Conservation (phyloP, 768 basidiomycete genomes). For the Pisolithus tinctorius region DNA sequence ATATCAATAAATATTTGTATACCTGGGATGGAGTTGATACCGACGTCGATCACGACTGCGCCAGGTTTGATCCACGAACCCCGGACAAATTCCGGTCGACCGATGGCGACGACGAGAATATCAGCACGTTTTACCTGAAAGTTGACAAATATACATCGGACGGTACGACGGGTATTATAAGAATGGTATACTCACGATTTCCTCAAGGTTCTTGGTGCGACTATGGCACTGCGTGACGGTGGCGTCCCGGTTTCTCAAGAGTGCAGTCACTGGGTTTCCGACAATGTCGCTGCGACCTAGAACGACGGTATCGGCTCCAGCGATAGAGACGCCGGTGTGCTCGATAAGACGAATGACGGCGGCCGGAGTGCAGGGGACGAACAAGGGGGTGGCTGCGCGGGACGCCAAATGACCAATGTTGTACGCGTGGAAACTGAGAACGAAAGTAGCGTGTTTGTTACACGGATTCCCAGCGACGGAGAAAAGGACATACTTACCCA, state of each 20-base stretch:
- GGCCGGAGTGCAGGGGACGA: constrained; percentile 94
- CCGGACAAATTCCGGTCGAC: constrained; percentile 83
- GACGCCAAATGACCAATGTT: constrained; percentile 95
- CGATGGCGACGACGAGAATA: constrained; percentile 95
- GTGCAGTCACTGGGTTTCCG: constrained; percentile 87
- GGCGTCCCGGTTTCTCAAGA: constrained; percentile 85
- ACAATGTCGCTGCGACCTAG: constrained; percentile 98
- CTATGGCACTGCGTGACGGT: constrained; percentile 99
- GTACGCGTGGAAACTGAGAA: constrained; percentile 86
- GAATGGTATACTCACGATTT: constrained; percentile 51
- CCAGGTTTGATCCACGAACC: constrained; percentile 95
- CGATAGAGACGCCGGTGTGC: constrained; percentile 68
- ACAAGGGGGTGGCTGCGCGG: constrained; percentile 82
- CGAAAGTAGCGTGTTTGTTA: neutral
- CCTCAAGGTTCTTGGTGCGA: constrained; percentile 72
- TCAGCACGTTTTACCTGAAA: constrained; percentile 77
- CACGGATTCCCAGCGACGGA: neutral
- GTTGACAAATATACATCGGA: neutral
- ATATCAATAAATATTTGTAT: constrained; percentile 10
- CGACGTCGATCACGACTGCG: constrained; percentile 94
- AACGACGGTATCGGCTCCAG: constrained; percentile 82
- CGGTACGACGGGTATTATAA: constrained; percentile 3
- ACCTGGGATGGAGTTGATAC: constrained; percentile 95
- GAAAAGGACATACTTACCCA: constrained; percentile 48
- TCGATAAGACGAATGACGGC: constrained; percentile 89